Evolutionary conservation across 352 stramenopile genomes (phyloP).

Genomic region (Aphanomyces cochlioides): DNA sequence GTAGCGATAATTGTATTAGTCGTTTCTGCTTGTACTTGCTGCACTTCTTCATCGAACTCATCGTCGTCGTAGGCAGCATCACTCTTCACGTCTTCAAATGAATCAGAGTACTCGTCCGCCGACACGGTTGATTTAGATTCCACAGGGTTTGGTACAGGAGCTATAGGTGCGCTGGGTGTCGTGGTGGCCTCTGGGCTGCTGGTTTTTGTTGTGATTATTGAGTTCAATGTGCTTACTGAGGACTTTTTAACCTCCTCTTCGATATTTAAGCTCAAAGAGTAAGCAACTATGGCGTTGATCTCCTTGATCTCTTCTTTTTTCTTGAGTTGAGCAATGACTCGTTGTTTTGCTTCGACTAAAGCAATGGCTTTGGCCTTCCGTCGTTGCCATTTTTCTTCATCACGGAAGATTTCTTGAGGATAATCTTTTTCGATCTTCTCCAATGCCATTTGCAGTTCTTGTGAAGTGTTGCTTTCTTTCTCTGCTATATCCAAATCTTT

Average conservation of each 20-base stretch:
- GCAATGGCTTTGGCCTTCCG: conserved; percentile 23
- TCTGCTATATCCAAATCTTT: not conserved
- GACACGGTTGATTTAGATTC: not conserved
- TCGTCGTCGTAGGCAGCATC: conserved; percentile 5
- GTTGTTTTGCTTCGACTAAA: conserved; percentile 21
- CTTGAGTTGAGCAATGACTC: conserved; percentile 1
- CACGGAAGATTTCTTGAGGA: not conserved
- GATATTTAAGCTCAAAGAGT: conserved; percentile 23
- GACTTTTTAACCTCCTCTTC: conserved; percentile 4
- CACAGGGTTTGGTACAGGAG: not conserved
- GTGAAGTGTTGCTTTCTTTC: conserved; percentile 24
- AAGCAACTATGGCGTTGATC: conserved; percentile 11
- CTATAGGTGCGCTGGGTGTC: not conserved
- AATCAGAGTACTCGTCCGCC: conserved; percentile 18
- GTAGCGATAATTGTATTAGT: not conserved
- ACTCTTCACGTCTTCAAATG: conserved; percentile 11
- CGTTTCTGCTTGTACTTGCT: not conserved
- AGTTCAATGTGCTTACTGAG: no score
- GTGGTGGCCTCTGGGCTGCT: not conserved
- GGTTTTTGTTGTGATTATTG: not conserved
- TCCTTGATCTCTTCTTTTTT: conserved; percentile 4
- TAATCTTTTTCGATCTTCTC: conserved; percentile 10
- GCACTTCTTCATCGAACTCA: conserved; percentile 4
- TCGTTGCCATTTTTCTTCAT: conserved; percentile 15
- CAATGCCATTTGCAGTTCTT: conserved; percentile 15